phyloP scores from a whole-genome alignment of 2,329 filamentous ascomycete genomes.

The Epichloe gansuensis region DNA sequence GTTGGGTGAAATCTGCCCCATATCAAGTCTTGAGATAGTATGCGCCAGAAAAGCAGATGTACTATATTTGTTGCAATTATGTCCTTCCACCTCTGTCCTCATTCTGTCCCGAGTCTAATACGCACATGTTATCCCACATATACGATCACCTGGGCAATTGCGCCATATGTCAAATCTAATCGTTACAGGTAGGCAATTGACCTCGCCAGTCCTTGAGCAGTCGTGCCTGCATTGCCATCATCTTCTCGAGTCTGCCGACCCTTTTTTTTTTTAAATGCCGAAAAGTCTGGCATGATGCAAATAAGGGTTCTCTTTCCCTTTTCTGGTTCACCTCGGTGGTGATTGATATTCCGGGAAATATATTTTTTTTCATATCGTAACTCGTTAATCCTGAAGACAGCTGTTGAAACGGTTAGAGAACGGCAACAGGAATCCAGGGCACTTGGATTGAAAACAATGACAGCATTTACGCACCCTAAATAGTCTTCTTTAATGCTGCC shows the following conservation, averaged over 20 bases:
- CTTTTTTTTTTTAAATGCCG: neutral
- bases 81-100: neutral
- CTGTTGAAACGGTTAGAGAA: slow-evolving; percentile 8
- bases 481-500: slow-evolving; percentile 88
- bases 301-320: neutral
- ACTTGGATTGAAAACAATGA: neutral
- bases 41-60: too few species aligned
- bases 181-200: neutral
- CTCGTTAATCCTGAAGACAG: slow-evolving; percentile 13
- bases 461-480: slow-evolving; percentile 38
- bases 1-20: too few species aligned
- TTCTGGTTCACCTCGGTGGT: neutral
- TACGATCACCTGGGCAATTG: neutral
- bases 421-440: neutral
- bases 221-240: neutral
- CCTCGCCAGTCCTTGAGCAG: neutral
- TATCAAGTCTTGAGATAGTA: too few species aligned
- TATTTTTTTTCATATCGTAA: neutral
- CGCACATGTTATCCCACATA: neutral
- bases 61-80: too few species aligned
- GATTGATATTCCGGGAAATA: neutral
- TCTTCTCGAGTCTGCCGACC: neutral
- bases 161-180: neutral
- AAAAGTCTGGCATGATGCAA: neutral
- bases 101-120: neutral